A percentile compares a stretch with the other conserved stretches of the same genome.
Evolutionary conservation across 139 green algal genomes (phyloP).

Genomic region (Picochlorum sp.): DNA sequence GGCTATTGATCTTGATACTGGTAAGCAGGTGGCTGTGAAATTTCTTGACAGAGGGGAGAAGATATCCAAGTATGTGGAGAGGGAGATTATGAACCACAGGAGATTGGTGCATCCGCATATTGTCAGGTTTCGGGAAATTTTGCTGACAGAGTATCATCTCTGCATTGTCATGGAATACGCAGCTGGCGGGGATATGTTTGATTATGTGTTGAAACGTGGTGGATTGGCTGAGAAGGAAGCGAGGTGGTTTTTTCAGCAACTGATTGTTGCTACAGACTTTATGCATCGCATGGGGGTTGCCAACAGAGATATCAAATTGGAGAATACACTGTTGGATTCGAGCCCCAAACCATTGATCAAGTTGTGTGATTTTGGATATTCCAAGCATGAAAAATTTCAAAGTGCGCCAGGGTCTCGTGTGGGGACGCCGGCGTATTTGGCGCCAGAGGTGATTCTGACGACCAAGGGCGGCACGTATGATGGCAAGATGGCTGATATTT

Average conservation of each 20-base stretch:
- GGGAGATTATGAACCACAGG: conserved; percentile 95
- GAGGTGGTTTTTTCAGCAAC: conserved; percentile 98
- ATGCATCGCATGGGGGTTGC: conserved; percentile 85
- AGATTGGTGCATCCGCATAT: conserved; percentile 93
- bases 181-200: conserved; percentile 87
- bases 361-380: conserved; percentile 61
- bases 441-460: conserved; percentile 89
- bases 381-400: conserved; percentile 75
- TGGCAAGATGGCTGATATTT: conserved; percentile 90
- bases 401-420: conserved; percentile 74
- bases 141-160: conserved; percentile 75
- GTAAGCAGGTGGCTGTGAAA: conserved; percentile 69
- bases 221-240: conserved; percentile 89
- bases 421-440: conserved; percentile 96
- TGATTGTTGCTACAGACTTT: conserved; percentile 92
- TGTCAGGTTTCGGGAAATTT: conserved; percentile 90
- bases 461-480: conserved; percentile 80
- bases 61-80: conserved; percentile 95
- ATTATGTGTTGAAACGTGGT: conserved; percentile 84
- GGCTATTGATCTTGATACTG: conserved; percentile 52
- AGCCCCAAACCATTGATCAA: conserved; percentile 83
- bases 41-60: conserved; percentile 75
- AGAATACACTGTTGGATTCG: conserved; percentile 94
- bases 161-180: conserved; percentile 94
- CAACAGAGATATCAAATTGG: conserved; percentile 91